A percentile compares a stretch with the other conserved stretches of the same genome.
phyloP scores from a whole-genome alignment of 176 grass and related monocot species.

The Bonia amplexicaulis region DNA sequence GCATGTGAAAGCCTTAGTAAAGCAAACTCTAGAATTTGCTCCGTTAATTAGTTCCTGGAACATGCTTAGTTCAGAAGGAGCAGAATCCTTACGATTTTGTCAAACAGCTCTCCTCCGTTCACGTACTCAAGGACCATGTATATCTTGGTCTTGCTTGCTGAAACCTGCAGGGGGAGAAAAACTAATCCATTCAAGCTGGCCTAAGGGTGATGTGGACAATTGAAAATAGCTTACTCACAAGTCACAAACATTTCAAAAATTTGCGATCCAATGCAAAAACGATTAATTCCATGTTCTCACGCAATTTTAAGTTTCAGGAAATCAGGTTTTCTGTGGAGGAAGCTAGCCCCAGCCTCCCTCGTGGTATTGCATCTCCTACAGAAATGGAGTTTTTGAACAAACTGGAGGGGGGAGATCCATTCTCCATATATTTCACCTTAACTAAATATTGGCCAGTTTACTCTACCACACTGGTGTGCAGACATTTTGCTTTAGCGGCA shows the following conservation, averaged over 20 bases:
- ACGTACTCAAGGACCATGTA: constrained; percentile 93
- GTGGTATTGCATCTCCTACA: not conserved
- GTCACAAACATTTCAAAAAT: not conserved
- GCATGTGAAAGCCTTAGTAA: not conserved
- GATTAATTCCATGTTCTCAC: not conserved
- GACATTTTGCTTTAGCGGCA: not conserved
- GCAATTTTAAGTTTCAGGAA: not conserved
- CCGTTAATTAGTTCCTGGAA: not conserved
- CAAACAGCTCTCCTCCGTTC: constrained; percentile 81
- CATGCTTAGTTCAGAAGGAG: not conserved
- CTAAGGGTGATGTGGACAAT: not conserved
- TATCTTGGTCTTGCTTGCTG: constrained; percentile 93
- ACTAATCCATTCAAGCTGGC: not conserved
- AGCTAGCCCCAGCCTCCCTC: not conserved
- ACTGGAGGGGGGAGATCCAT: not conserved
- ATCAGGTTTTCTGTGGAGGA: not conserved
- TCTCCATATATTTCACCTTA: not conserved
- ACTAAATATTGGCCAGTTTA: not conserved
- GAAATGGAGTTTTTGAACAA: not conserved
- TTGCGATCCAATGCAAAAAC: not conserved
- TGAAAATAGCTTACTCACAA: not conserved
- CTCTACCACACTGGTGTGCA: not conserved
- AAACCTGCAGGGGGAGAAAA: constrained; percentile 45
- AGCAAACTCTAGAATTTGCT: not conserved
- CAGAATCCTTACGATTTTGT: constrained; percentile 69